Base-by-base conservation (phyloP, 2,329 filamentous ascomycete genomes). In the Trichoderma lentiforme region DNA sequence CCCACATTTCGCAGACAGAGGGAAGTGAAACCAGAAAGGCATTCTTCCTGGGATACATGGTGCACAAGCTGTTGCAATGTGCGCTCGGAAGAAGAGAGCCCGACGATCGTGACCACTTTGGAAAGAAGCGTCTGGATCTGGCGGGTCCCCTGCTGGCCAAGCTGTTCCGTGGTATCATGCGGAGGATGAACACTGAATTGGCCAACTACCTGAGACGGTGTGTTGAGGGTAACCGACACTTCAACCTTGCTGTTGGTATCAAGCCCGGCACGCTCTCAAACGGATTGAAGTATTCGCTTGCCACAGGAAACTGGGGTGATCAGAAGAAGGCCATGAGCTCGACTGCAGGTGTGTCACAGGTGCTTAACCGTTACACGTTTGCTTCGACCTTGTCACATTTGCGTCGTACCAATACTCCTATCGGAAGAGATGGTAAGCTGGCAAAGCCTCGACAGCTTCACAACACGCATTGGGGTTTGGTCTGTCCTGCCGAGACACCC, bases 1-100 rank as follows among this genome's bases (percentile, higher is more conserved):
- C 96, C 28, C 96, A 99, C 79, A 98, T 99, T 73, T 98, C 95
- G 1, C 96, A 99, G 81, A 91, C 89, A 73, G 94, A 98, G 82
- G 96, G 96, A 32, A 97, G 94, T 76, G 95, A 98, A 81, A 98
- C 95, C 1, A 88, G 94, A 72, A 99, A 99, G 81, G 96, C 97
- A 3, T 99, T 97, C 83, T 99, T 98, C 87, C 86, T 99, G 63
- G 96, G 97, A 26, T 99, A 99, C 83, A 99, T 99, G 95, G 93
- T 98, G 61, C 95, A 99, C 83, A 93, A 96, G 80, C 88, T 99
- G 77, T 87, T 98, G 28, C 95, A 98, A 82, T 97, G 95, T 80
- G 93, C 95, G 70, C 88, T 99, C 62, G 97, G 96, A 66, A 92
- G 96, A 73, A 92, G 94, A 74, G 96, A 98, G 80, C 94, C 94